Conservation (phyloP, 305 asterid genomes). For the Coffea humblotiana region DNA sequence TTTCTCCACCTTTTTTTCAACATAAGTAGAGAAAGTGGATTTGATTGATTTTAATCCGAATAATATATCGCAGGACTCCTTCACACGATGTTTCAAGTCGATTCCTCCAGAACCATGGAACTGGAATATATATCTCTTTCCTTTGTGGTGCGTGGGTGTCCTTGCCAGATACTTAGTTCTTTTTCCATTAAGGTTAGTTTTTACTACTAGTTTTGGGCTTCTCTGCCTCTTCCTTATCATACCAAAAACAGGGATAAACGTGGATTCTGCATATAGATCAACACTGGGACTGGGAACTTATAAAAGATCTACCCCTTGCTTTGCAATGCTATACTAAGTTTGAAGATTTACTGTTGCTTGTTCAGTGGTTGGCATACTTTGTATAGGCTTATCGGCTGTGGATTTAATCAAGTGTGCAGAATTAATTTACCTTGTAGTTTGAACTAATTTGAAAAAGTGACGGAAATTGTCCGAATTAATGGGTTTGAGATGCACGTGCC, state of each 20-base stretch:
- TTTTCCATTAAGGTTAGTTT: slow-evolving; percentile 73
- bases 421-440: neutral
- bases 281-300: too few relatives aligned
- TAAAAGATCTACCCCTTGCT: too few relatives aligned
- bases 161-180: slow-evolving; percentile 81
- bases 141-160: slow-evolving; percentile 82
- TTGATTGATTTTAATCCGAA: too few relatives aligned
- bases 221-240: neutral
- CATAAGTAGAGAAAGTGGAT: too few relatives aligned
- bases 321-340: neutral
- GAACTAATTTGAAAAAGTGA: too few relatives aligned
- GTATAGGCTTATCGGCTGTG: slow-evolving; percentile 7
- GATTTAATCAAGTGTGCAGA: neutral
- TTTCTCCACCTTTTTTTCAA: neutral
- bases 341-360: neutral
- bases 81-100: slow-evolving; percentile 96
- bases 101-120: slow-evolving; percentile 98
- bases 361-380: neutral
- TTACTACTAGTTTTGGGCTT: neutral
- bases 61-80: slow-evolving; percentile 64
- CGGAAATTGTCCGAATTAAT: too few relatives aligned
- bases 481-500: too few relatives aligned
- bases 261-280: too few relatives aligned
- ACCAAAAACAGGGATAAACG: too few relatives aligned
- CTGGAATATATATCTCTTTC: slow-evolving; percentile 94